Base-by-base conservation (phyloP, 2,329 filamentous ascomycete genomes). In the Microsporum ferrugineum region DNA sequence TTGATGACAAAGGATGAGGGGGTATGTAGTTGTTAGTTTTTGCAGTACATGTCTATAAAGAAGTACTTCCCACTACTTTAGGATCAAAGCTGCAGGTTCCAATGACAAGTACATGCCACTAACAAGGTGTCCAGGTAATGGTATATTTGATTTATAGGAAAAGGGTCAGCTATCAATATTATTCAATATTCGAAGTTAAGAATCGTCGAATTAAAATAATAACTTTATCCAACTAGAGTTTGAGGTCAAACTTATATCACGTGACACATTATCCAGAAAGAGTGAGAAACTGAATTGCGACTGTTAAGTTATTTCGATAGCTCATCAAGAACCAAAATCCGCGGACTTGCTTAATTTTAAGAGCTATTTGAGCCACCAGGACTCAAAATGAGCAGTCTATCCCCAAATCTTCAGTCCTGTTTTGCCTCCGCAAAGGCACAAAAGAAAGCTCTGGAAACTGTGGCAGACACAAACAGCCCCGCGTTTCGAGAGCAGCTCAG, bases 401-500 rank as follows among this genome's bases (percentile, higher is more conserved):
- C 79, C 2, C 74, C 80, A 66, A 84, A 74, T 65, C 79, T 88
- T 33, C 78, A 80, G 57, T 75, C 77, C 1, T 72, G 84, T 3
- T 85, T 83, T 64, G 66, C 69, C 33, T 73, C 76, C 2, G 85
- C 84, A 33, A 84, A 86, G 66, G 71, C 71, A 29, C 77, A 80
- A 60, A 80, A 83, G 57, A 71, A 76, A 62, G 73, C 73, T 45
- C 72, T 96, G 58, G 86, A 89, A 66, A 77, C 77, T 60, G 39
- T 57, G 10, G 78, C 82, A n/a, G 81, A 88, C 69, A 82, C 83
- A 61, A 88, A 83, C 66, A 85, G 83, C 29, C 77, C 84, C 38
- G 73, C 78, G 60, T 92, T 87, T 75, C 84, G 84, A 70, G 81
- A 86, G 66, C 84, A 84, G 68, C 80, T 96, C 66, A 78, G 79